Conservation (phyloP, 257 asterid species). For the Gentiana dahurica region DNA sequence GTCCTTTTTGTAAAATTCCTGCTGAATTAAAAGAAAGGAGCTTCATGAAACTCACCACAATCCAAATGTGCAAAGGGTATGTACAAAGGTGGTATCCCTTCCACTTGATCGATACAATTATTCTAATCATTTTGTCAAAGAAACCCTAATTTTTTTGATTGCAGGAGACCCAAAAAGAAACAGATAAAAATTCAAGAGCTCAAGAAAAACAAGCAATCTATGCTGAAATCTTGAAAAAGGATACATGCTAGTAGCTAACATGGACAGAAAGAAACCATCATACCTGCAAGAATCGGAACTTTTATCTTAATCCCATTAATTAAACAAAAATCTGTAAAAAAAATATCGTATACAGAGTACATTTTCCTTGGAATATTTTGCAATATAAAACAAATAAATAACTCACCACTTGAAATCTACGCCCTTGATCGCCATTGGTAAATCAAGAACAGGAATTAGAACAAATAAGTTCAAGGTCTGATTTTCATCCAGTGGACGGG, state of each 20-base stretch:
- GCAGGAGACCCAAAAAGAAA: too few species aligned
- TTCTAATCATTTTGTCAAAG: constrained; percentile 40
- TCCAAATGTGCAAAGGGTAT: constrained; percentile 91
- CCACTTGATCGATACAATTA: constrained; percentile 90
- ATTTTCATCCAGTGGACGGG: too few species aligned
- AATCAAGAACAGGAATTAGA: neutral
- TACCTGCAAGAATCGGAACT: constrained; percentile 50
- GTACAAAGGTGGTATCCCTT: constrained; percentile 65
- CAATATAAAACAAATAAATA: neutral
- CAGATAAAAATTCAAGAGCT: too few species aligned
- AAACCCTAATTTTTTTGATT: neutral
- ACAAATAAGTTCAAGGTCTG: constrained; percentile 1
- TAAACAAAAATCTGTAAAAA: too few species aligned
- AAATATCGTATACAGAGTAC: too few species aligned
- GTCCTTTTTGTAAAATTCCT: too few species aligned
- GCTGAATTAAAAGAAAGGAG: constrained; percentile 1
- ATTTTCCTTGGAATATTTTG: too few species aligned
- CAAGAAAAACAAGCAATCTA: neutral
- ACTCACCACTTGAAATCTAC: constrained; percentile 77
- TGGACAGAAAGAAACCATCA: constrained; percentile 96
- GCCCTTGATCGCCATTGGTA: constrained; percentile 73
- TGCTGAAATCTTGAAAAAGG: constrained; percentile 31
- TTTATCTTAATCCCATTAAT: neutral
- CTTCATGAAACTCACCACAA: constrained; percentile 52
- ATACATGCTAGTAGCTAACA: constrained; percentile 97